phyloP scores from a whole-genome alignment of 1,284 basidiomycete genomes.

The Cutaneotrichosporon spelunceum region DNA sequence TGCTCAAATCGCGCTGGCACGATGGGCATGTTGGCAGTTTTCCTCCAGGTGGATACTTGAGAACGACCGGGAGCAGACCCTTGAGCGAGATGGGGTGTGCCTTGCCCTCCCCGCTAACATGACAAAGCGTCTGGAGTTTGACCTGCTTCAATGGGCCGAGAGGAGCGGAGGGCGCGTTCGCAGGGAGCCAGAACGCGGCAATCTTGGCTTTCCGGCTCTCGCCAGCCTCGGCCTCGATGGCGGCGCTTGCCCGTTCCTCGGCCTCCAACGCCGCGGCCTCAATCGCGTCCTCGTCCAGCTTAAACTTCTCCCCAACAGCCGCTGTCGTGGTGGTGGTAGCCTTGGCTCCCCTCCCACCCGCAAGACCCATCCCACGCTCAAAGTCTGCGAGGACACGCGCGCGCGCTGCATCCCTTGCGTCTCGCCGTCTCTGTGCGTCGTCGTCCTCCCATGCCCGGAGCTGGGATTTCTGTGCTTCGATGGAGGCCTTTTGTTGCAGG shows the following conservation, averaged over 20 bases:
- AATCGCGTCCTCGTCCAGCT: conserved; percentile 66
- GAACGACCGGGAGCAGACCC: conserved; percentile 69
- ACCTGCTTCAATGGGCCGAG: conserved; percentile 68
- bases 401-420: conserved; percentile 67
- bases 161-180: conserved; percentile 69
- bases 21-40: conserved; percentile 72
- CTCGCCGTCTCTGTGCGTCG: conserved; percentile 66
- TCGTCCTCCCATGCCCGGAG: conserved; percentile 70
- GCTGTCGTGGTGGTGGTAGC: neutral
- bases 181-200: conserved; percentile 92
- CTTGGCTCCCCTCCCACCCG: neutral
- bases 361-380: conserved; percentile 68
- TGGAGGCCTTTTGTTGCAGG: conserved; percentile 74
- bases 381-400: conserved; percentile 82
- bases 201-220: conserved; percentile 79
- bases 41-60: conserved; percentile 57
- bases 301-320: conserved; percentile 53
- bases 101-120: conserved; percentile 62
- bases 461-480: conserved; percentile 75
- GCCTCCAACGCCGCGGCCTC: conserved; percentile 71
- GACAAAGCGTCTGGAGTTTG: conserved; percentile 80
- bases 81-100: conserved; percentile 61
- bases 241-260: conserved; percentile 73
- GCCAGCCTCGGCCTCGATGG: conserved; percentile 75
- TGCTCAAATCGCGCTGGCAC: conserved; percentile 80